Conservation (phyloP, 2,329 filamentous ascomycete species). For the Eutypella sp. region DNA sequence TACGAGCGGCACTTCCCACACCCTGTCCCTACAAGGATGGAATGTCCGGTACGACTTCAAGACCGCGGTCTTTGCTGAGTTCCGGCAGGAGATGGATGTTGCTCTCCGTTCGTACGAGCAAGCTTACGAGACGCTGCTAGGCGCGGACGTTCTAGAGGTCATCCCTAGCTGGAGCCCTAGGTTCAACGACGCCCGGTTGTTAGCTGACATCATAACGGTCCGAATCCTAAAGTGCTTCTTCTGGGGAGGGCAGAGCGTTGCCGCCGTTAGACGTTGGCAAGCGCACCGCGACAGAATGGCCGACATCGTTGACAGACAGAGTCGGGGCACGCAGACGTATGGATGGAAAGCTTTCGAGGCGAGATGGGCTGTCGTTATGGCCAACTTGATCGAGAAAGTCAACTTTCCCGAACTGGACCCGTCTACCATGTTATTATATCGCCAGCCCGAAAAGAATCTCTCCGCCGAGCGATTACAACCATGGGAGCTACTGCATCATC, state of each 20-base stretch:
- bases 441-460: constrained; percentile 54
- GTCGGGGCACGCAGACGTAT: constrained; percentile 82
- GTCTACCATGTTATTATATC: constrained; percentile 40
- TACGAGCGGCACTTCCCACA: constrained; percentile 78
- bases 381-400: constrained; percentile 51
- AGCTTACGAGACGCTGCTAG: constrained; percentile 79
- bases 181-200: constrained; percentile 87
- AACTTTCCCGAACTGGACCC: constrained; percentile 46
- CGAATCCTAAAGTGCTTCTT: constrained; percentile 78
- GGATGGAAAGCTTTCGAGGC: constrained; percentile 94
- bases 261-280: constrained; percentile 76
- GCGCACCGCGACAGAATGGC: constrained; percentile 68
- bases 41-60: constrained; percentile 95
- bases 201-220: constrained; percentile 77
- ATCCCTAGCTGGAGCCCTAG: constrained; percentile 86
- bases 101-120: constrained; percentile 81
- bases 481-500: constrained; percentile 61
- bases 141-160: constrained; percentile 77
- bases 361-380: constrained; percentile 62
- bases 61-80: constrained; percentile 83
- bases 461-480: constrained; percentile 55
- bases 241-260: constrained; percentile 72
- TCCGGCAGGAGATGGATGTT: constrained; percentile 85
- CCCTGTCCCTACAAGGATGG: constrained; percentile 82
- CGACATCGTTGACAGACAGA: constrained; percentile 75